Conservation (phyloP, 2,329 filamentous ascomycete species). For the Curvularia spicifera region DNA sequence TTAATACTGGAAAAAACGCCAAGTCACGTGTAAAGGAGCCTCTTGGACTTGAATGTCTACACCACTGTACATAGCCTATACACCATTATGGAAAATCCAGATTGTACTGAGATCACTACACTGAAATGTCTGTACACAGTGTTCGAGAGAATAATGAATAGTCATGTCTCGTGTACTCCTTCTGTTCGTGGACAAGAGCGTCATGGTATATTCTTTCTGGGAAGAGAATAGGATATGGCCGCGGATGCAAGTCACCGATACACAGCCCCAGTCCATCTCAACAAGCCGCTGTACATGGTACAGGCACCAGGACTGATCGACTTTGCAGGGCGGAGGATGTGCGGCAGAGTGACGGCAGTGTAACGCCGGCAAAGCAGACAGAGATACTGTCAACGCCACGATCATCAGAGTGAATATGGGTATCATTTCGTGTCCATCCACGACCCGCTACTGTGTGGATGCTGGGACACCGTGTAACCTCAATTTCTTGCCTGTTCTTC, state of each 20-base stretch:
- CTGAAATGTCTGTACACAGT: neutral
- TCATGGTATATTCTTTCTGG: neutral
- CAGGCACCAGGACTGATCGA: neutral
- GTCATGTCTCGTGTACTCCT: neutral
- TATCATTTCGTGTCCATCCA: neutral
- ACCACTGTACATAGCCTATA: neutral
- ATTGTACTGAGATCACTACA: neutral
- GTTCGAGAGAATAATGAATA: neutral
- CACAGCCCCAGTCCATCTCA: neutral
- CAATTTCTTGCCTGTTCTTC: neutral
- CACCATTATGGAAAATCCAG: neutral
- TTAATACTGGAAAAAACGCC: neutral
- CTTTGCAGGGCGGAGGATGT: neutral
- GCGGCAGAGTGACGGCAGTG: neutral
- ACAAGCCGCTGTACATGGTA: neutral
- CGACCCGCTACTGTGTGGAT: neutral
- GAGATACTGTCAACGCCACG: neutral
- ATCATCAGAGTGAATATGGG: neutral
- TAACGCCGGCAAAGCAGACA: neutral
- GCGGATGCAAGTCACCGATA: neutral
- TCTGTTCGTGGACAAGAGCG: neutral
- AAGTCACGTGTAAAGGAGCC: neutral
- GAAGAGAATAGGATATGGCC: neutral
- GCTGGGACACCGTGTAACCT: neutral
- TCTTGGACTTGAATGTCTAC: neutral